Evolutionary conservation across 176 grass and related monocot species (phyloP), one percentile per base, ranked within the genome.

Genomic region (Musa beccarii): DNA sequence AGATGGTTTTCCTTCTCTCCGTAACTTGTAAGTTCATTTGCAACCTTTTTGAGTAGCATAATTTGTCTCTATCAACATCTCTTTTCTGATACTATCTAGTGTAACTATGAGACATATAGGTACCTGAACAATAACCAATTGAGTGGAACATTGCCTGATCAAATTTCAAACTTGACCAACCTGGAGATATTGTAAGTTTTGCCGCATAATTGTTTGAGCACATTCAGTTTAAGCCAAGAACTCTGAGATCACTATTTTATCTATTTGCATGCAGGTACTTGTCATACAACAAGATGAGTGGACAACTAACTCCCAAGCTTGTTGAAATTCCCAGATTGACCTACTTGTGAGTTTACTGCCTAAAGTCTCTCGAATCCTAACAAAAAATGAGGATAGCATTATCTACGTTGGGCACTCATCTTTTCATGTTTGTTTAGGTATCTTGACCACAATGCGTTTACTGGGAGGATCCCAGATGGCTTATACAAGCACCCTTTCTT

Each of bases 101-200:
- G 34, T 6, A 43, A 43, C 34, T 43, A 43, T 6, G 34, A 43
- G 7, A 53, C 65, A 56, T 43, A 43, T 75, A 98, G 94, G 72
- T 97, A 93, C 73, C 66, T 93, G 34, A 93, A 89, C 66, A 91
- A 93, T 81, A 98, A 98, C 75, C 84, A 91, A 67, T 88, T 98
- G 63, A 89, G 78, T 85, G 94, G 90, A 24, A 84, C 85, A 84
- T 66, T 93, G 49, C 94, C 90, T 53, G 94, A 93, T 63, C 94
- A 93, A 80, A 87, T 93, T 84, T 90, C 88, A 71, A 93, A 97
- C 82, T 84, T 97, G 84, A 84, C 86, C 76, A 93, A 91, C 68
- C 90, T 97, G 52, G 90, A 97, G 82, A 93, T 97, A 73, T 43
- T 98, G 90, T 96, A 85, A 92, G 87, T 81, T 85, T 28, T 43